These are phyloP conservation scores for Sugiyamaella valdiviana DNA, from an alignment of 805 yeast genomes.

Conservation along the genomic window DNA sequence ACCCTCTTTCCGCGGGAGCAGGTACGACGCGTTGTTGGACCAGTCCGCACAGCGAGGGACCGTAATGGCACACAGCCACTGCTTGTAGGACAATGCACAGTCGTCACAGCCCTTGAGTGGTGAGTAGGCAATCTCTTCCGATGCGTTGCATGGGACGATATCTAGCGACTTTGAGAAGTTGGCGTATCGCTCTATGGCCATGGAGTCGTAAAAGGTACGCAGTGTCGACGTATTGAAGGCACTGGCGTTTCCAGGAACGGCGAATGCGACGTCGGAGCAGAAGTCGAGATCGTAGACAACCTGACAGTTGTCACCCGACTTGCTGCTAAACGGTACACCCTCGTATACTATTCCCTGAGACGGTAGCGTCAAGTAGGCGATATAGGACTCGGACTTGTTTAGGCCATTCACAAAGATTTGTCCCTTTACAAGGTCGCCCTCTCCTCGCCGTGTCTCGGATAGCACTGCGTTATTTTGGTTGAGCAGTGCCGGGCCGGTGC, in stretches of 20 bases:
- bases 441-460: constrained; percentile 39
- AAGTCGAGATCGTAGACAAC: constrained; percentile 68
- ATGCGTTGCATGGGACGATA: constrained; percentile 64
- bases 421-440: constrained; percentile 41
- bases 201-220: constrained; percentile 51
- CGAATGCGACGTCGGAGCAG: constrained; percentile 76
- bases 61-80: constrained; percentile 85
- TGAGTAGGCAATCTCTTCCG: constrained; percentile 60
- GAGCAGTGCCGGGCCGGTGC: constrained; percentile 42
- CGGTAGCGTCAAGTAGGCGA: constrained; percentile 56
- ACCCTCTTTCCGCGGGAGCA: constrained; percentile 40
- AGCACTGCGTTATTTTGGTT: constrained; percentile 29
- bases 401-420: constrained; percentile 59
- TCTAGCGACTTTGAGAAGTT: constrained; percentile 74
- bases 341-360: constrained; percentile 53
- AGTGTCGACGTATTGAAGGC: constrained; percentile 34
- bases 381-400: constrained; percentile 53
- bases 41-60: constrained; percentile 76
- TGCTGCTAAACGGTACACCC: constrained; percentile 46
- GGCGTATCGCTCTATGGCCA: constrained; percentile 49
- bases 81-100: constrained; percentile 63
- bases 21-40: constrained; percentile 30
- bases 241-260: constrained; percentile 60
- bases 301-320: constrained; percentile 59
- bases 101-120: constrained; percentile 67